Conservation (phyloP, 1,284 basidiomycete genomes). For the Sanguinoderma infundibulare region DNA sequence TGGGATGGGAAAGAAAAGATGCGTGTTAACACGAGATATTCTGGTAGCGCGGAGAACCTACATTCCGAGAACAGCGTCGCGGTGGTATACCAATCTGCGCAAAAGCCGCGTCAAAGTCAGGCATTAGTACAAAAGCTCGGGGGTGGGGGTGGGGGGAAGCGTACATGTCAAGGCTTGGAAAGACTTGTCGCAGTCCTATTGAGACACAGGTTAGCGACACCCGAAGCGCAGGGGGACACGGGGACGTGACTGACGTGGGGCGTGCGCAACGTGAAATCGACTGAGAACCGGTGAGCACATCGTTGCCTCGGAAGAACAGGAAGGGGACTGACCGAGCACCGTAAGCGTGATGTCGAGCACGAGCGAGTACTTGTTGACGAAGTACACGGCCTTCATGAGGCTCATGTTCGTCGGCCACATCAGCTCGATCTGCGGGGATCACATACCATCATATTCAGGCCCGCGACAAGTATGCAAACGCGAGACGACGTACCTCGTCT, state of each 20-base stretch:
- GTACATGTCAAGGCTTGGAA: background rate
- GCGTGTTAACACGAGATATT: background rate
- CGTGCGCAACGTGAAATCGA: background rate
- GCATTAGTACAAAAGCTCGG: background rate
- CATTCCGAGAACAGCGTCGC: constrained; percentile 1
- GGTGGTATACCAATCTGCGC: background rate
- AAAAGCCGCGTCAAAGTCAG: background rate
- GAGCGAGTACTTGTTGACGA: constrained; percentile 2
- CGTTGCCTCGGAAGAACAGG: background rate
- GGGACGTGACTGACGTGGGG: background rate
- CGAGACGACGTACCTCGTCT: background rate
- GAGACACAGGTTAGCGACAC: background rate
- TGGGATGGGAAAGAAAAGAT: background rate
- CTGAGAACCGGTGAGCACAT: background rate
- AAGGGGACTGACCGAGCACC: background rate
- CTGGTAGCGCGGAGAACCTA: background rate
- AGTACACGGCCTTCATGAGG: constrained; percentile 1
- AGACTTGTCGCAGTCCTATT: background rate
- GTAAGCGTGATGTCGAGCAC: background rate
- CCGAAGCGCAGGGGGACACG: no score
- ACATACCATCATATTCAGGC: background rate
- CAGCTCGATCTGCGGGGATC: background rate
- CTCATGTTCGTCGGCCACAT: constrained; percentile 2
- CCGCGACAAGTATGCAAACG: no score
- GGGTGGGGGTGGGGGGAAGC: background rate